Base-by-base conservation (phyloP, 2,329 filamentous ascomycete genomes). In the Stachybotrys chartarum region DNA sequence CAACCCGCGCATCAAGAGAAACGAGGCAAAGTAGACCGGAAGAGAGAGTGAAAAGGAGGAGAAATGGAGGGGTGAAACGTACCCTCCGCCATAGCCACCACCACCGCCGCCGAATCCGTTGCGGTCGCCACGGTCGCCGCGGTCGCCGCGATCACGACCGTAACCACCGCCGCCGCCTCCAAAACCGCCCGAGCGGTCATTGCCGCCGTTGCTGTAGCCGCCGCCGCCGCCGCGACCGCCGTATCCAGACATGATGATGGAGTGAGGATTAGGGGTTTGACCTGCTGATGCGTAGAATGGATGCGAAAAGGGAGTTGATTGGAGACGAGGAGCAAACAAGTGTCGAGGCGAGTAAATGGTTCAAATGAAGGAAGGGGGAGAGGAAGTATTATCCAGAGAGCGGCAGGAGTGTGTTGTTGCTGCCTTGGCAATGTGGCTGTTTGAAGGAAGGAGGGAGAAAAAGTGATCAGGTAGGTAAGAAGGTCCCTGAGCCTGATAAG, bases 71-170 rank as follows among this genome's bases (percentile, higher is more conserved):
- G 17, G 31, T 54, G 48, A 50, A 52, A 71, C 72, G 72, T 63
- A 74, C 72, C 72, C 71, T 63, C 70, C 69, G 58, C 70, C 70
- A 53, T 61, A 66, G 52, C 67, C 67, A 56, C 66, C 66, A 48
- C 64, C 63, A 58, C 61, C 59, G 52, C 66, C 61, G 50, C 57
- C 59, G 51, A 63, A 65, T 58, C 66, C 64, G 59, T 69, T 74
- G 50, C 66, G 69, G 54, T 70, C 70, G 56, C 72, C 74, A 47
- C 66, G 68, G 55, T 70, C 71, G 59, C 71, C 72, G 60, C 70
- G 68, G 57, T 72, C 71, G 71, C 79, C 78, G 67, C 71, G 65
- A 68, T 77, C 68, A 72, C 77, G 72, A 62, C 71, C 67, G 59
- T 72, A 74, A 62, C 73, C 68, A 60, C 69, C 66, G 54, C 24